Evolutionary conservation across 2,329 filamentous ascomycete genomes (phyloP), one percentile per base, ranked within the genome.

Genomic region (Nothopassalora personata): DNA sequence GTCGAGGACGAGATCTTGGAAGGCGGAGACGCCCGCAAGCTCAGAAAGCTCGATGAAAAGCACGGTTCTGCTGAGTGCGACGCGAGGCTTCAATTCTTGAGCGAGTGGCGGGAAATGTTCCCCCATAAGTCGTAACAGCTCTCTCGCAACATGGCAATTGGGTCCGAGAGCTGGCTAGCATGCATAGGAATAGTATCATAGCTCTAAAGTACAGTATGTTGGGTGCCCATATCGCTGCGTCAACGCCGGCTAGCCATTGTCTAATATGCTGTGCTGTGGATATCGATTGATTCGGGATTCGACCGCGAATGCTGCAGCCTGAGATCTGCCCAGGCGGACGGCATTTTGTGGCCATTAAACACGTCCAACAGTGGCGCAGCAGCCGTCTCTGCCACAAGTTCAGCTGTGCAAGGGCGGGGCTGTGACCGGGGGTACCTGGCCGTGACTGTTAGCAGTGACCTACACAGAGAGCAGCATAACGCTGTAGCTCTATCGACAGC

Each of bases 1-100:
- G 67, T 62, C 11, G 56, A 58, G 19, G 56, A 58, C 28, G 23
- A 33, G 31, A 27, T 36, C 5, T 23, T 58, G 18, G 51, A 54
- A 46, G 34, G 50, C 11, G 46, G 43, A 15, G 43, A 58, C 43
- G 56, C 56, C 19, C 27, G 19, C 28, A 46, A 34, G 11, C 33
- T 58, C 6, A 8, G 27, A 15, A n/a, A 23, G 45, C 30, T 58
- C 36, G 45, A 23, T 6, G 39, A 49, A 33, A 54, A 54, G 50
- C 56, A 58, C 49, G 56, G 56, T 30, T 39, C 19, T 43, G 43
- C 31, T 3, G 56, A 54, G 18, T 54, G 45, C 36, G 56, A 49
- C 6, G 28, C n/a, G 4, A 47, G 56, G 18, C 27, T 52, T 45
- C n/a, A 54, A 39, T 58, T 53, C 31, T 33, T 58, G 30, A 45